Conservation (phyloP, 2,329 filamentous ascomycete species). For the Drechslera avenae region DNA sequence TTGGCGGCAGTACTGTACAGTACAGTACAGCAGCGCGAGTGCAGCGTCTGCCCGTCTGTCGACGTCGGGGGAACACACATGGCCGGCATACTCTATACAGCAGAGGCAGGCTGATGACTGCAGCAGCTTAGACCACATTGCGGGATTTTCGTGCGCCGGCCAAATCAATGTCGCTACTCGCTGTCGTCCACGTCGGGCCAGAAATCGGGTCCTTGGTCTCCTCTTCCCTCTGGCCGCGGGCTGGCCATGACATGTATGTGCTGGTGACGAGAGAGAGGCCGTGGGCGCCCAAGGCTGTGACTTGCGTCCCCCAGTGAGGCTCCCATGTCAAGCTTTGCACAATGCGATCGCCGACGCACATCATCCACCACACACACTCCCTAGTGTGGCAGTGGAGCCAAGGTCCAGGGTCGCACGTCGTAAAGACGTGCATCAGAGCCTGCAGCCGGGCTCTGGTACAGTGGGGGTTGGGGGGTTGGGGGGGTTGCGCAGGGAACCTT, state of each 20-base stretch:
- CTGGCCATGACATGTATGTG: neutral
- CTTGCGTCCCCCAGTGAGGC: too few relatives aligned
- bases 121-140: conserved; percentile 14
- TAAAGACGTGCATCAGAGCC: conserved; percentile 24
- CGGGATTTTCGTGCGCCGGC: conserved; percentile 24
- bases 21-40: too few relatives aligned
- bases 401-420: conserved; percentile 9
- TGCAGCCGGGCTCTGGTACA: conserved; percentile 28
- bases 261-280: neutral
- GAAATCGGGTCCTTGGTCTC: too few relatives aligned
- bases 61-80: neutral
- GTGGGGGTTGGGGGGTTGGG: conserved; percentile 32
- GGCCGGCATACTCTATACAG: neutral
- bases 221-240: too few relatives aligned
- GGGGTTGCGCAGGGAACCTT: conserved; percentile 22
- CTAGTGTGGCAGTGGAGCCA: conserved; percentile 1
- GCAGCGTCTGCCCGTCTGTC: conserved; percentile 6
- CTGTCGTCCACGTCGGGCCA: neutral
- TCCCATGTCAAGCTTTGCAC: conserved; percentile 10
- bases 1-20: conserved; percentile 18
- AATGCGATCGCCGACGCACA: conserved; percentile 15
- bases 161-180: too few relatives aligned
- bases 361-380: conserved; percentile 7
- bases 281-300: neutral
- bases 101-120: conserved; percentile 13